Conservation (phyloP, 2,329 filamentous ascomycete species). For the Exophiala sp. region DNA sequence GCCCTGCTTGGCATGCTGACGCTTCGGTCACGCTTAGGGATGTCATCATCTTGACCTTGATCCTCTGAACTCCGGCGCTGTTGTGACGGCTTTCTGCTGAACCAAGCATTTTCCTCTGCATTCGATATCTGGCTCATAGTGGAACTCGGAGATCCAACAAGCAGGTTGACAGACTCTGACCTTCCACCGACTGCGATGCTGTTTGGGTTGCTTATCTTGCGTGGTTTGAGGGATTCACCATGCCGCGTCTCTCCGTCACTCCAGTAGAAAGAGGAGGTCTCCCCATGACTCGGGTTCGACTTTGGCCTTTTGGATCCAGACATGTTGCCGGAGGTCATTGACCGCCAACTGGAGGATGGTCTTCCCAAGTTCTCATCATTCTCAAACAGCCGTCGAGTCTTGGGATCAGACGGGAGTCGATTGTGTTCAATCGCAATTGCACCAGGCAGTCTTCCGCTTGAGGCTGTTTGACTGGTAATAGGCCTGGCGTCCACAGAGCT, state of each 20-base stretch:
- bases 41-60: background rate
- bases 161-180: conserved; percentile 20
- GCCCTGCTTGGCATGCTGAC: conserved; percentile 14
- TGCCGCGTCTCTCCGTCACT: conserved; percentile 14
- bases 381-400: conserved; percentile 25
- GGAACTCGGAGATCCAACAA: conserved; percentile 7
- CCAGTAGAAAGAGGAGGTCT: conserved; percentile 25
- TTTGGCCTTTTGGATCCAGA: background rate
- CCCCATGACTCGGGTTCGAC: conserved; percentile 2
- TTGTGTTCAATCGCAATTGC: conserved; percentile 21
- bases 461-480: background rate
- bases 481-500: conserved; percentile 3
- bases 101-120: conserved; percentile 15
- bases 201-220: conserved; percentile 16
- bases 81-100: conserved; percentile 14
- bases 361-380: background rate
- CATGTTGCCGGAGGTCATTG: conserved; percentile 2
- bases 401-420: conserved; percentile 25
- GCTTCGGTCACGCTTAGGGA: conserved; percentile 13
- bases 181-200: conserved; percentile 27
- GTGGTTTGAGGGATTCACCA: background rate
- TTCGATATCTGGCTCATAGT: conserved; percentile 7
- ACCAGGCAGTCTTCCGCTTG: background rate
- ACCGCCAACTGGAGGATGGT: conserved; percentile 7
- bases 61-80: conserved; percentile 1